These are phyloP conservation scores for Lentinus polychrous DNA, from an alignment of 1,284 basidiomycete species.

Conservation along the genomic window DNA sequence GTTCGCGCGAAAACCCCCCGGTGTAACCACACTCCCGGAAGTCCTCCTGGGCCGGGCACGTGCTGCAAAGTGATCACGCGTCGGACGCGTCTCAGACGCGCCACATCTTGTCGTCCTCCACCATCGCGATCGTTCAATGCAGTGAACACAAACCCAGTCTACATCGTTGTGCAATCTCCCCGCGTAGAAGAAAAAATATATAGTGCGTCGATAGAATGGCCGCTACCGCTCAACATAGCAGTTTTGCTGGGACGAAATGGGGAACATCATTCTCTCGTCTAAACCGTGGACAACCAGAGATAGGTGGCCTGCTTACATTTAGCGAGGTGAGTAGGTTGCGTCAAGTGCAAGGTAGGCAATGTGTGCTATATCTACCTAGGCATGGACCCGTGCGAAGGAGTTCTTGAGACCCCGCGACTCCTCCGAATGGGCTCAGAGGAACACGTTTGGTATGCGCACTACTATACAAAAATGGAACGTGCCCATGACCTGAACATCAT, in stretches of 20 bases:
- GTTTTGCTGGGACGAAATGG: constrained; percentile 50
- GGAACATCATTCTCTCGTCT: constrained; percentile 59
- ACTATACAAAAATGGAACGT: neutral
- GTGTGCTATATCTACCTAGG: constrained; percentile 30
- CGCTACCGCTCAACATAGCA: too few relatives aligned
- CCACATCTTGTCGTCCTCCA: too few relatives aligned
- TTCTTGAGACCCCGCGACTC: constrained; percentile 56
- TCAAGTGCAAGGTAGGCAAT: neutral
- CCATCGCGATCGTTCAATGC: too few relatives aligned
- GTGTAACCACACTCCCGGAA: too few relatives aligned
- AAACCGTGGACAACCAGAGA: constrained; percentile 56
- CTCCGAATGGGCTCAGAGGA: constrained; percentile 25
- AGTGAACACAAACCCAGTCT: too few relatives aligned
- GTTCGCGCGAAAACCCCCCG: too few relatives aligned
- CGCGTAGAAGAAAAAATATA: too few relatives aligned
- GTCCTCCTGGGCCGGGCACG: too few relatives aligned
- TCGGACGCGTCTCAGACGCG: too few relatives aligned
- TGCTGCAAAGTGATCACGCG: too few relatives aligned
- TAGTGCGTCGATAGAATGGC: too few relatives aligned
- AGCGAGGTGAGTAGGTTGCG: constrained; percentile 41
- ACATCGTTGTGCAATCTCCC: too few relatives aligned
- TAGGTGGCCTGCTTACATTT: constrained; percentile 57
- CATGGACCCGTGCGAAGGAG: constrained; percentile 53
- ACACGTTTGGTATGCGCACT: constrained; percentile 29
- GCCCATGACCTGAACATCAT: neutral